Conservation (phyloP, 2,329 filamentous ascomycete genomes). For the Clarireedia paspali region DNA sequence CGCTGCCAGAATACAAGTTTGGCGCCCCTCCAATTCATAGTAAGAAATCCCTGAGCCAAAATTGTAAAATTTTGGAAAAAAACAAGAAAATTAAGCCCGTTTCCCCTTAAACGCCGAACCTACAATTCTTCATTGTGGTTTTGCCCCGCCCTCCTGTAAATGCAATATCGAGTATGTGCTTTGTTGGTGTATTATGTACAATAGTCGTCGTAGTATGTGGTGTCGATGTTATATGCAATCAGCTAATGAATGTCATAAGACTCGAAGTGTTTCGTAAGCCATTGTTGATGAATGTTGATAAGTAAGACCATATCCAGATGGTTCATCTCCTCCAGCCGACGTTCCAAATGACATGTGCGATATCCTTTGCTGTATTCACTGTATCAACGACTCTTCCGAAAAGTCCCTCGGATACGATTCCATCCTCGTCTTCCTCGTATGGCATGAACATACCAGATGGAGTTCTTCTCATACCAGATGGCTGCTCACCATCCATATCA, state of each 20-base stretch:
- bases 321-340: constrained; percentile 31
- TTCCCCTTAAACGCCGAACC: constrained; percentile 2
- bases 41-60: background rate
- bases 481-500: constrained; percentile 38
- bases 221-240: constrained; percentile 16
- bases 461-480: constrained; percentile 63
- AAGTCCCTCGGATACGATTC: constrained; percentile 49
- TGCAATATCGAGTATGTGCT: constrained; percentile 6
- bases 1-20: background rate
- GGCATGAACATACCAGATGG: constrained; percentile 90
- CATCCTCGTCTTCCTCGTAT: constrained; percentile 65
- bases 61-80: background rate
- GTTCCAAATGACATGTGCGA: constrained; percentile 66
- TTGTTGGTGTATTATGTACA: constrained; percentile 14
- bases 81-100: background rate
- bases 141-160: constrained; percentile 1
- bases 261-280: too few species aligned
- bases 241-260: constrained; percentile 5
- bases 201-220: constrained; percentile 11
- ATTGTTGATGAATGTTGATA: too few species aligned
- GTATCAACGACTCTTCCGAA: constrained; percentile 32
- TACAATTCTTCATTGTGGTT: constrained; percentile 1
- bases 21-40: background rate
- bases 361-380: constrained; percentile 62
- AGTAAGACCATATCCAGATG: constrained; percentile 3